Evolutionary conservation across 2,329 filamentous ascomycete genomes (phyloP).

Genomic region (Aureobasidium sp.): DNA sequence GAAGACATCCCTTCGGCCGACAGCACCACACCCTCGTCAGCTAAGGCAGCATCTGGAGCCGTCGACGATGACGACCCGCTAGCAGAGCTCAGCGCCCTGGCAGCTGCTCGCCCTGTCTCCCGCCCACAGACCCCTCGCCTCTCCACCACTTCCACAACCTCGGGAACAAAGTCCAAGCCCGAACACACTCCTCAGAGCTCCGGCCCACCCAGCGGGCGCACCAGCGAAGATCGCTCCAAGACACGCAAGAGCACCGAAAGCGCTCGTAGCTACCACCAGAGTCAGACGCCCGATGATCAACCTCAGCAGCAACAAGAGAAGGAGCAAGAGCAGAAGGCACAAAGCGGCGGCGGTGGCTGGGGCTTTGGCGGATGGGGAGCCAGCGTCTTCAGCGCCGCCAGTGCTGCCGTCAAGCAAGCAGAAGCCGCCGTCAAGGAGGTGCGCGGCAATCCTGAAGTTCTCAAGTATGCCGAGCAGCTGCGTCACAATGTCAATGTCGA

Average conservation of each 20-base stretch:
- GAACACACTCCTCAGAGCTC: slow-evolving; percentile 46
- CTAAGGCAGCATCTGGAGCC: slow-evolving; percentile 26
- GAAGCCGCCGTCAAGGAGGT: slow-evolving; percentile 92
- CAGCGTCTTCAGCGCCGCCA: slow-evolving; percentile 73
- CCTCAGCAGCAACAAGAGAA: slow-evolving; percentile 5
- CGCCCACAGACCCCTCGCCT: slow-evolving; percentile 77
- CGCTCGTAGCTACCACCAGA: slow-evolving; percentile 61
- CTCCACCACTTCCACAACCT: slow-evolving; percentile 41
- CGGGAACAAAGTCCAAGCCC: slow-evolving; percentile 31
- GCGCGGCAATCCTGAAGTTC: slow-evolving; percentile 91
- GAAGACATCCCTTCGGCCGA: slow-evolving; percentile 40
- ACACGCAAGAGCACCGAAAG: slow-evolving; percentile 67
- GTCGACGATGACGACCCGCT: slow-evolving; percentile 63
- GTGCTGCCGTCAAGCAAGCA: slow-evolving; percentile 81
- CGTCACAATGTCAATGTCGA: slow-evolving; percentile 68
- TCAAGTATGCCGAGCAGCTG: slow-evolving; percentile 92
- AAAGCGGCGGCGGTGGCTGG: slow-evolving; percentile 47
- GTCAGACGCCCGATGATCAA: slow-evolving; percentile 53
- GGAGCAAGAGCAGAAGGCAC: slow-evolving; percentile 18
- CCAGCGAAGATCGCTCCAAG: slow-evolving; percentile 57
- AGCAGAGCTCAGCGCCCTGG: slow-evolving; percentile 79
- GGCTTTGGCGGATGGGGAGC: slow-evolving; percentile 67
- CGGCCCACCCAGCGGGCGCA: slow-evolving; percentile 45
- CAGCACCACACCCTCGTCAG: slow-evolving; percentile 42
- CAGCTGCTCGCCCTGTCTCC: slow-evolving; percentile 58